A percentile compares a stretch with the other conserved stretches of the same genome.
These are phyloP conservation scores for Xylogone sp. DNA, from an alignment of 2,329 filamentous ascomycete genomes.

Conservation along the genomic window DNA sequence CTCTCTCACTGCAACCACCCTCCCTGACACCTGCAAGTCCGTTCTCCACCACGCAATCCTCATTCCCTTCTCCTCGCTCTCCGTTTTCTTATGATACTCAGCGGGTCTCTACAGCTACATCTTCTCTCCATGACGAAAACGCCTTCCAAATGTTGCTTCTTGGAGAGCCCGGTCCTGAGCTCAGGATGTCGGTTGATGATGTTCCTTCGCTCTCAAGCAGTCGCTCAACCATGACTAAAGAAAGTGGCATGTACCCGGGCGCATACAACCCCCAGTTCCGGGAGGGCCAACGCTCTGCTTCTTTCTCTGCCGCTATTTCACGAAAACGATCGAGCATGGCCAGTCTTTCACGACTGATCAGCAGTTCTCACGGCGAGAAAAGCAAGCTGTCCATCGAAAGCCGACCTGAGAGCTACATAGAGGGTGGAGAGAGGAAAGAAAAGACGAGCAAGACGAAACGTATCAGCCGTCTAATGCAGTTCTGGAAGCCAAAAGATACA, in stretches of 20 bases:
- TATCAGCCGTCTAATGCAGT: constrained; percentile 72
- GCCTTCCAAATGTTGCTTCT: constrained; percentile 67
- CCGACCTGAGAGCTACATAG: constrained; percentile 33
- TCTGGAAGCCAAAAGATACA: constrained; percentile 56
- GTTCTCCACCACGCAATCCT: constrained; percentile 56
- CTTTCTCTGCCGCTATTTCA: constrained; percentile 59
- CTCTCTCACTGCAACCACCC: constrained; percentile 33
- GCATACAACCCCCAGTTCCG: constrained; percentile 41
- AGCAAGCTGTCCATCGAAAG: constrained; percentile 73
- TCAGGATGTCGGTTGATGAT: constrained; percentile 68
- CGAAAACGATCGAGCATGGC: constrained; percentile 72
- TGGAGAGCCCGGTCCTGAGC: constrained; percentile 70
- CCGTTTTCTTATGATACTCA: constrained; percentile 68
- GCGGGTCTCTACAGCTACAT: constrained; percentile 70
- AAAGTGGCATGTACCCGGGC: constrained; percentile 48
- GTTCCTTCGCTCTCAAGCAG: constrained; percentile 73
- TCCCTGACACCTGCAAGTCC: constrained; percentile 54
- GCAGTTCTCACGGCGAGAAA: constrained; percentile 68
- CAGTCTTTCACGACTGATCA: constrained; percentile 73
- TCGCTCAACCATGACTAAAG: constrained; percentile 70
- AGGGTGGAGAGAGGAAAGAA: constrained; percentile 51
- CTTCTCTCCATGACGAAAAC: constrained; percentile 68
- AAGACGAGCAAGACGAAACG: constrained; percentile 64
- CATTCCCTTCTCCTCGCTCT: constrained; percentile 61
- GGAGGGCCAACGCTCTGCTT: constrained; percentile 57